A percentile compares a stretch with the other conserved stretches of the same genome.
These are phyloP conservation scores for Gnetum montanum DNA, from an alignment of 75 land plant species.

Conservation along the genomic window DNA sequence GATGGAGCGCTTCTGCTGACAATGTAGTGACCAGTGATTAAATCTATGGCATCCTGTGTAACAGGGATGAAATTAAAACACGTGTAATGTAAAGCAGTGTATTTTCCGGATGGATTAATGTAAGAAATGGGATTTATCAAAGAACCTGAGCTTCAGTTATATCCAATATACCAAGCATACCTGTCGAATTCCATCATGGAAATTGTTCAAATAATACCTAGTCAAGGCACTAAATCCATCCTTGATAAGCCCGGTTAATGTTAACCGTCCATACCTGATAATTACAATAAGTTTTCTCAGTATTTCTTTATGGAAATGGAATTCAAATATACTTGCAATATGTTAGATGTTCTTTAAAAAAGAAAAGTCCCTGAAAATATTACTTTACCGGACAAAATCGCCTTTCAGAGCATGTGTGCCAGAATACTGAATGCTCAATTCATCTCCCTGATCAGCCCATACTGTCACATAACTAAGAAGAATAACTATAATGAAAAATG, in stretches of 20 bases:
- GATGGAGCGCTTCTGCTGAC: conserved; percentile 50
- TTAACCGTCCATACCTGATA: conserved; percentile 76
- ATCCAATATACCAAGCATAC: conserved; percentile 32
- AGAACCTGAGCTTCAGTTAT: too few relatives aligned
- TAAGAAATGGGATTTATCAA: too few relatives aligned
- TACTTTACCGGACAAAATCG: conserved; percentile 78
- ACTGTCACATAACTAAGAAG: conserved; percentile 34
- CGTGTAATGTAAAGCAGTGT: too few relatives aligned
- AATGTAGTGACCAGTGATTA: conserved; percentile 78
- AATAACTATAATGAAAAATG: too few relatives aligned
- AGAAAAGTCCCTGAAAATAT: too few relatives aligned
- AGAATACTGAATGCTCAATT: conserved; percentile 88
- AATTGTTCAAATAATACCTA: conserved; percentile 91
- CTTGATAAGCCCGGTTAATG: conserved; percentile 68
- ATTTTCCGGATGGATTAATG: too few relatives aligned
- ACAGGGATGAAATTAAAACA: not conserved
- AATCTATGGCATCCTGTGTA: conserved; percentile 85
- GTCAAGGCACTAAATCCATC: conserved; percentile 92
- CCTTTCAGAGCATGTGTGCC: conserved; percentile 93
- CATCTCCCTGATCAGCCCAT: conserved; percentile 98
- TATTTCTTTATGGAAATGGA: too few relatives aligned
- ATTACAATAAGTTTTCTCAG: not conserved
- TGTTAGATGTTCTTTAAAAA: too few relatives aligned
- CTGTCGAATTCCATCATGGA: conserved; percentile 89
- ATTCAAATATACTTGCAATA: not conserved